Evolutionary conservation across 129 eudicot species (phyloP), one percentile per base, ranked within the genome.

Genomic region (Ambrosia trifida): DNA sequence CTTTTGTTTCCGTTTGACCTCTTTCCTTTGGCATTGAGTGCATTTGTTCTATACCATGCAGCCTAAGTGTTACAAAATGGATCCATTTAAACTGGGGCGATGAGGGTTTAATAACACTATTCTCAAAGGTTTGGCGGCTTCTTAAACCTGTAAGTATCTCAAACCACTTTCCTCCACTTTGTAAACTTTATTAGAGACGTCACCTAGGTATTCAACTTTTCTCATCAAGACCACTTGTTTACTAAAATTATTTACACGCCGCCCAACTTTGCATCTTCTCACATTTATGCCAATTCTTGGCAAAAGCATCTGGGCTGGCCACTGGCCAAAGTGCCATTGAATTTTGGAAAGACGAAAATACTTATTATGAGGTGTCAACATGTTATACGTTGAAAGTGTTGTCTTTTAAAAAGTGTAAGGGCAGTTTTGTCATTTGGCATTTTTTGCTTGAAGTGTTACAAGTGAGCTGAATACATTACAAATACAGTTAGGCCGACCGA

Each of bases 41-140:
- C 36, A 20, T 69, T 53, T 76, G 70, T 51, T 66, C 61, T 49
- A 11, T 35, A 32, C 56, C 58, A 10, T 80, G 83, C 96, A 94
- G 99, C 62, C 83, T 94, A 74, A 94, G 96, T 60, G 96, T 94
- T 70, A 73, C 97, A 71, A 90, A 90, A 76, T 94, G 97, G 97
- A 69, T 94, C 24, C 99, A 94, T 61, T 75, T 94, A 85, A 94
- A 94, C 65, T 90, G 99, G 97, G 99, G 99, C 14, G 99, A 94
- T 49, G 96, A 89, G 16, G 98, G 98, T 30, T 47, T 94, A 45
- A 82, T 90, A 54, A 84, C 83, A 67, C 70, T 94, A 35, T 94
- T 94, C 72, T 73, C 85, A 31, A 94, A 83, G 78, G 90, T 87
- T 49, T 94, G 97, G 97, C 81, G 70, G 66, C 91, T 85, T 72